Conservation (phyloP, 495 filamentous ascomycete genomes). For the Daldinia grandis region DNA sequence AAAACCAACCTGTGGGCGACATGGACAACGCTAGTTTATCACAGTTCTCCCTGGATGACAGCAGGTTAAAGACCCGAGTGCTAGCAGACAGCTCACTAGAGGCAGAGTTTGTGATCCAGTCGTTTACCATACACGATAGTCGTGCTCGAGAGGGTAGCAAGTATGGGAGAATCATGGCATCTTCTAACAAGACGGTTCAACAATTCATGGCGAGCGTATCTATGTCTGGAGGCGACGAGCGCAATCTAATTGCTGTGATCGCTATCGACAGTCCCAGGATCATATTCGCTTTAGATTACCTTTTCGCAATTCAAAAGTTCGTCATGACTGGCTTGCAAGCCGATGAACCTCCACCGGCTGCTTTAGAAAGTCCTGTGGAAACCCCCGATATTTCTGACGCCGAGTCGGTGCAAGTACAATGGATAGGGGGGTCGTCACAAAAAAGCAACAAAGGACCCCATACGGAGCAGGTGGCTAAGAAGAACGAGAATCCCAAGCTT, state of each 20-base stretch:
- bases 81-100: conserved; percentile 91
- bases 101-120: conserved; percentile 91
- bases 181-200: conserved; percentile 90
- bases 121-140: conserved; percentile 93
- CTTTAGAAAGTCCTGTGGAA: conserved; percentile 64
- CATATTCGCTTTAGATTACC: conserved; percentile 93
- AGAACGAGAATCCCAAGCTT: conserved; percentile 60
- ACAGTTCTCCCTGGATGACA: conserved; percentile 92
- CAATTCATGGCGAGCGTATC: conserved; percentile 98
- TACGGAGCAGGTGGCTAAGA: conserved; percentile 16
- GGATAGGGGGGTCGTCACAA: conserved; percentile 44
- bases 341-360: conserved; percentile 61
- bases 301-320: conserved; percentile 88
- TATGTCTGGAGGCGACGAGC: conserved; percentile 85
- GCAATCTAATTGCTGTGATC: conserved; percentile 86
- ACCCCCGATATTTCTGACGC: conserved; percentile 69
- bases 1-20: conserved; percentile 77
- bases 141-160: conserved; percentile 87
- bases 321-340: conserved; percentile 72
- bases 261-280: conserved; percentile 96
- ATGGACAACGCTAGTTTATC: conserved; percentile 85
- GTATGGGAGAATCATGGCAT: conserved; percentile 97
- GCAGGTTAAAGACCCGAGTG: conserved; percentile 91
- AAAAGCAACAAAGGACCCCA: conserved; percentile 19
- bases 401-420: conserved; percentile 55